Evolutionary conservation across 768 basidiomycete genomes (phyloP).

Genomic region (Botryobasidium botryosum): DNA sequence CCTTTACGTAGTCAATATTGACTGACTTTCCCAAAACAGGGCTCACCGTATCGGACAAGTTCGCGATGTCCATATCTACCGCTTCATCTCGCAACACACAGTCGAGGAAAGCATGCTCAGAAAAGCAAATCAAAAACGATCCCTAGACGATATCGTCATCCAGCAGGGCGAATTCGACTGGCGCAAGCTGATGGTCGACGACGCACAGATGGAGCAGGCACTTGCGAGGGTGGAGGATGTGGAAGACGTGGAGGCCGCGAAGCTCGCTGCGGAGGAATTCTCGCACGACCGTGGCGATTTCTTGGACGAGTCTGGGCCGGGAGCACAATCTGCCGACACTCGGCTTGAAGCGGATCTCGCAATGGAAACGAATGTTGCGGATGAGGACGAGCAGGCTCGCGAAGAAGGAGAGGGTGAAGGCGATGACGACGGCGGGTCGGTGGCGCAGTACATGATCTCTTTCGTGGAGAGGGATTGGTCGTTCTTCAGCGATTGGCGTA

Average conservation of each 20-base stretch:
- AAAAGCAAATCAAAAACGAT: constrained; percentile 95
- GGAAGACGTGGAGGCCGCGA: constrained; percentile 73
- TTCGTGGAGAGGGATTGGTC: constrained; percentile 45
- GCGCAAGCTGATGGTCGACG: constrained; percentile 56
- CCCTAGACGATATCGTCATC: constrained; percentile 79
- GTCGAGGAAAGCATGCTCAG: constrained; percentile 94
- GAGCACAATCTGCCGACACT: constrained; percentile 6
- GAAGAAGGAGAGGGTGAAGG: constrained; percentile 20
- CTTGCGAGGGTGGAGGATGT: constrained; percentile 75
- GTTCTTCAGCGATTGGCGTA: constrained; percentile 56
- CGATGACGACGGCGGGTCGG: constrained; percentile 42
- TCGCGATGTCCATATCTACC: constrained; percentile 90
- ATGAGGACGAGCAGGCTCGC: constrained; percentile 26
- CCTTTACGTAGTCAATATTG: constrained; percentile 24
- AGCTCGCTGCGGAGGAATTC: constrained; percentile 58
- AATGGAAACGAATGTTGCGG: constrained; percentile 20
- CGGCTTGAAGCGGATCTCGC: constrained; percentile 7
- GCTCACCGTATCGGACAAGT: constrained; percentile 32
- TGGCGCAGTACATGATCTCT: constrained; percentile 65
- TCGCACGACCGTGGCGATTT: constrained; percentile 65
- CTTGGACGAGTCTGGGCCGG: constrained; percentile 35
- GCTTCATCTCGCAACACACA: constrained; percentile 76
- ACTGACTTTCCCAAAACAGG: constrained; percentile 9
- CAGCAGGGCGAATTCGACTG: constrained; percentile 92
- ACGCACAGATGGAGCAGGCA: constrained; percentile 47